Evolutionary conservation across 495 filamentous ascomycete species (phyloP).

Genomic region (Usnea hakonensis): DNA sequence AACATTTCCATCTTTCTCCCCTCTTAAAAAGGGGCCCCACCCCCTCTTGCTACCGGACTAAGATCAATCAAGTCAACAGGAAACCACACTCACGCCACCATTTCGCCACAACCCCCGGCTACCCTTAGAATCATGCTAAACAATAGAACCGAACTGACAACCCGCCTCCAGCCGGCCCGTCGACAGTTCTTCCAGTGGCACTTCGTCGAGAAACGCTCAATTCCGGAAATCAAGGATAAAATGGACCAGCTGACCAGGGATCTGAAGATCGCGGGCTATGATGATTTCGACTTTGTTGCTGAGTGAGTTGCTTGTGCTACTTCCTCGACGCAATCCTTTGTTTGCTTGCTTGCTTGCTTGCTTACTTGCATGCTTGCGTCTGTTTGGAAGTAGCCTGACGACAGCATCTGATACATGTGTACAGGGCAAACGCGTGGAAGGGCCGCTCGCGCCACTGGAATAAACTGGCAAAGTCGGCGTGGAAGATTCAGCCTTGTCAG

Average conservation of each 20-base stretch:
- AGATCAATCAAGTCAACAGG: background rate
- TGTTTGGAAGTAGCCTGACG: background rate
- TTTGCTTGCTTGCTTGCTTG: too few species aligned
- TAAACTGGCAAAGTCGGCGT: background rate
- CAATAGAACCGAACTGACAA: background rate
- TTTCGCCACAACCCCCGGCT: too few species aligned
- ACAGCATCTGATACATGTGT: background rate
- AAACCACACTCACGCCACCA: background rate
- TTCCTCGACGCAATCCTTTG: background rate
- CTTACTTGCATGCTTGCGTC: too few species aligned
- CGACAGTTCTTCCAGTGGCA: constrained; percentile 7
- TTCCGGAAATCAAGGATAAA: background rate
- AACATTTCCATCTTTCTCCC: background rate
- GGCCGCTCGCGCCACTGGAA: background rate
- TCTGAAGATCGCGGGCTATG: background rate
- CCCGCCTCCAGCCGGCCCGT: background rate
- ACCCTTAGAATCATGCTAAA: background rate
- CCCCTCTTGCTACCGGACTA: too few species aligned
- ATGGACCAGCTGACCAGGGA: background rate
- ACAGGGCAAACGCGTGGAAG: background rate
- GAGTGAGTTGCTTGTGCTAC: background rate
- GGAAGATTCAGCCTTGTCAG: background rate
- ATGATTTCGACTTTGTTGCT: background rate
- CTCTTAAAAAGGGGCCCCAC: too few species aligned
- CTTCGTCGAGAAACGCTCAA: background rate